Evolutionary conservation across 305 asterid genomes (phyloP), one percentile per base, ranked within the genome.

Genomic region (Fraxinus nigra): DNA sequence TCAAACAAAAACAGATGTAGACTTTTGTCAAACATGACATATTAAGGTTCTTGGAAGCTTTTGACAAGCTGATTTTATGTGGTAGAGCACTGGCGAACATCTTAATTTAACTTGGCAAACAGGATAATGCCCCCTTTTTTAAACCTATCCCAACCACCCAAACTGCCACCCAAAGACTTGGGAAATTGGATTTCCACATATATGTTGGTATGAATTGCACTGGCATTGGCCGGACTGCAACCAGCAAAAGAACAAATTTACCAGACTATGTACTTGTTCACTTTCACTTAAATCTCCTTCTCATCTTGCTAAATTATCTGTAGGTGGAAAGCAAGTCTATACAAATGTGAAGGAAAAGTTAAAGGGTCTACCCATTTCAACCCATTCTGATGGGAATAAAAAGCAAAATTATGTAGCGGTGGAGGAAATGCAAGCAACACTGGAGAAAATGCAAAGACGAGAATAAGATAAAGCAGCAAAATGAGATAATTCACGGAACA

Each of bases 251-350:
- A 38, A 43, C 54, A 43, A 54, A 54, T 54, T 16, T 5, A 14
- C 24, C 24, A 54, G 24, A 54, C 8, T 54, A 9, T 16, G 5
- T 51, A 51, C 40, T 65, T 3, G 26, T 26, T 8, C 48, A 38
- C 38, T 14, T 3, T 14, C 1, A n/a, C 6, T 20, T 30, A 18
- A 22, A 30, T 80, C 13, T 30, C 9, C 63, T 81, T 37, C 33
- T 59, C 61, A 78, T 28, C 0, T 22, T 79, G 78, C 33, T 65
- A 43, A 65, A 35, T 61, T 69, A 56, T 82, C 78, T 67, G 73
- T 83, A 92, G 95, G 93, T 48, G 92, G 90, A 3, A 33, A 78
- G 82, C 90, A 87, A 22, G 92, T 87, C 30, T 83, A 84, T 82
- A 85, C 89, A 72, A 70, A 85, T 8, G 85, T 84, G 76, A 89